phyloP scores from a whole-genome alignment of 176 grass and related monocot genomes.

The Zea luxurians region DNA sequence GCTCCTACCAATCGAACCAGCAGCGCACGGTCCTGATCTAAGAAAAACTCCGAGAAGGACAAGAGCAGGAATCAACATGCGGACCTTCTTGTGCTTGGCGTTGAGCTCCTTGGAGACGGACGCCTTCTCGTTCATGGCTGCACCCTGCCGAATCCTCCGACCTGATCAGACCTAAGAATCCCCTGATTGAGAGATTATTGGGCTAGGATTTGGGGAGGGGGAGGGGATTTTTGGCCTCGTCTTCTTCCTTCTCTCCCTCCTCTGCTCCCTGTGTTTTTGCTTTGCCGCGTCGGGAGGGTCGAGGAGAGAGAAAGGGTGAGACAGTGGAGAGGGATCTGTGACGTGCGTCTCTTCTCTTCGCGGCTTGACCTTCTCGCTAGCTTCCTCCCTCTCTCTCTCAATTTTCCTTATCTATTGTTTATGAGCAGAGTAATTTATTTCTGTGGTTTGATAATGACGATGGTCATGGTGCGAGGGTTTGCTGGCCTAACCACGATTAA shows the following conservation, averaged over 20 bases:
- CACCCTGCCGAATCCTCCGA: slow-evolving; percentile 28
- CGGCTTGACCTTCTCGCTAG: slow-evolving; percentile 40
- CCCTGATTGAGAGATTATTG: neutral
- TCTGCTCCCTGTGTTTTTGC: slow-evolving; percentile 33
- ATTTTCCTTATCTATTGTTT: neutral
- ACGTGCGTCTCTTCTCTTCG: slow-evolving; percentile 20
- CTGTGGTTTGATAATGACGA: slow-evolving; percentile 16
- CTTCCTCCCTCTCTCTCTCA: neutral
- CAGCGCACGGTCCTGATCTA: slow-evolving; percentile 29
- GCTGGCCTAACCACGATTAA: slow-evolving; percentile 34
- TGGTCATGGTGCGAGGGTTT: neutral
- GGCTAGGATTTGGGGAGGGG: neutral
- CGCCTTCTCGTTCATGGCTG: slow-evolving; percentile 88
- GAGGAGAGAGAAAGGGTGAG: slow-evolving; percentile 33
- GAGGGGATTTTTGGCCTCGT: slow-evolving; percentile 12
- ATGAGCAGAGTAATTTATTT: neutral
- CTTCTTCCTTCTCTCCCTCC: slow-evolving; percentile 4
- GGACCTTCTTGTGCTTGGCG: slow-evolving; percentile 92
- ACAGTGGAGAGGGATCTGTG: slow-evolving; percentile 37
- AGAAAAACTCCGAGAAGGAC: neutral
- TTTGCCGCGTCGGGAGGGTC: slow-evolving; percentile 47
- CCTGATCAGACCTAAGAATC: neutral
- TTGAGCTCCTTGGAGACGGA: slow-evolving; percentile 96
- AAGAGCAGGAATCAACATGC: neutral
- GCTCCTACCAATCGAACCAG: neutral